Evolutionary conservation across 108 stramenopile genomes (phyloP).

Genomic region (Nitzschia palea): DNA sequence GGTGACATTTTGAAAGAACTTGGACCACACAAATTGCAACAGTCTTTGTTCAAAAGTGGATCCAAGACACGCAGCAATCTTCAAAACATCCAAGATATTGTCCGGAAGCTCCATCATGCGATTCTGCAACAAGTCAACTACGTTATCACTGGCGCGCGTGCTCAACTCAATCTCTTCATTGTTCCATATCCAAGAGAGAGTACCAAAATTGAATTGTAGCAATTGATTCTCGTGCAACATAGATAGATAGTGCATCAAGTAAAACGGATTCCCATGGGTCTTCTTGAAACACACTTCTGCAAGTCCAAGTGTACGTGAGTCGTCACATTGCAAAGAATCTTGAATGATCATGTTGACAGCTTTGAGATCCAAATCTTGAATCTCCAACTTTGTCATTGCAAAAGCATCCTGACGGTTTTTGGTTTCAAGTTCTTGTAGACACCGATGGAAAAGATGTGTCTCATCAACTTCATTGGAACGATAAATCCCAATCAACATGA

Average conservation of each 20-base stretch:
- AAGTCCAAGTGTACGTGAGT: neutral
- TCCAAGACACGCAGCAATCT: constrained; percentile 22
- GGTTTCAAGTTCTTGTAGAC: neutral
- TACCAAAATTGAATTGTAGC: constrained; percentile 20
- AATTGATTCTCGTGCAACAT: constrained; percentile 7
- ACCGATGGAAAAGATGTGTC: neutral
- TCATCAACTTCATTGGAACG: constrained; percentile 51
- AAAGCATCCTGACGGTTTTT: neutral
- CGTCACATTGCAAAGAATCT: neutral
- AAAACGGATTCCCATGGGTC: constrained; percentile 44
- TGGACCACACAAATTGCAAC: neutral
- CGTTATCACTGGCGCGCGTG: constrained; percentile 22
- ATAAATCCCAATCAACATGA: constrained; percentile 46
- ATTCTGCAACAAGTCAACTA: constrained; percentile 30
- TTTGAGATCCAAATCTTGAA: neutral
- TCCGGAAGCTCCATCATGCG: constrained; percentile 28
- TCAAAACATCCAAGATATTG: neutral
- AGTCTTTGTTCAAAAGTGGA: neutral
- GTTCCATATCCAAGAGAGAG: constrained; percentile 31
- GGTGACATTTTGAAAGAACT: no score
- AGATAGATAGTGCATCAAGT: constrained; percentile 22
- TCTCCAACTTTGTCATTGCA: neutral
- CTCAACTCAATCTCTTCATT: constrained; percentile 9
- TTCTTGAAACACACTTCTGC: constrained; percentile 7
- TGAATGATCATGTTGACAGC: constrained; percentile 8